Percentiles rank a stretch among this genome's conserved stretches.
Conservation (phyloP, 208 protist genomes). For the Angomonas deanei region DNA sequence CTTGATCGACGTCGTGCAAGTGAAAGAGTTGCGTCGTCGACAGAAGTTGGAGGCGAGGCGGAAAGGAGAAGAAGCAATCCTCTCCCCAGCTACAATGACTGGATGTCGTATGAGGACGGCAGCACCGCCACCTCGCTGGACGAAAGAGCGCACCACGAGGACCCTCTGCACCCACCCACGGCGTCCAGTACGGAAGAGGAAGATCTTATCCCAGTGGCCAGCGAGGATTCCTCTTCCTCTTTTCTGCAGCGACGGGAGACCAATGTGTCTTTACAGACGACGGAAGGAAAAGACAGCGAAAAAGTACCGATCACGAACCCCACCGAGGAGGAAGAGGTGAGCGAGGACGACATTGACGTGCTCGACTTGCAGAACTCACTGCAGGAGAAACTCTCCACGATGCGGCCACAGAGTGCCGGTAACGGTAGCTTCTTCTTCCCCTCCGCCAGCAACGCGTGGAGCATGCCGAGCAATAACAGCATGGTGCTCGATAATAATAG, state of each 20-base stretch:
- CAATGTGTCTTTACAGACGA: too few relatives aligned
- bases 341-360: not conserved
- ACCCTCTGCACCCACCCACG: not conserved
- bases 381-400: slow-evolving; percentile 40
- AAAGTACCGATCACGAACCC: too few relatives aligned
- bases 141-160: not conserved
- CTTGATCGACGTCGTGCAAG: slow-evolving; percentile 58
- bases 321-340: not conserved
- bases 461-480: not conserved
- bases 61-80: too few relatives aligned
- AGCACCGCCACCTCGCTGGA: not conserved
- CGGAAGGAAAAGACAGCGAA: too few relatives aligned
- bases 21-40: slow-evolving; percentile 19
- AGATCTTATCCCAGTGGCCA: not conserved
- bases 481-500: not conserved
- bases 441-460: slow-evolving; percentile 3
- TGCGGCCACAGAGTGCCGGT: not conserved
- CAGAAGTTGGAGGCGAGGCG: not conserved
- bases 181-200: not conserved
- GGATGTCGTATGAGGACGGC: too few relatives aligned
- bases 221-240: not conserved
- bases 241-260: not conserved
- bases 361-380: slow-evolving; percentile 41
- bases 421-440: not conserved
- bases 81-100: not conserved